Base-by-base conservation (phyloP, 441 rosid genomes). In the Manihot esculenta region DNA sequence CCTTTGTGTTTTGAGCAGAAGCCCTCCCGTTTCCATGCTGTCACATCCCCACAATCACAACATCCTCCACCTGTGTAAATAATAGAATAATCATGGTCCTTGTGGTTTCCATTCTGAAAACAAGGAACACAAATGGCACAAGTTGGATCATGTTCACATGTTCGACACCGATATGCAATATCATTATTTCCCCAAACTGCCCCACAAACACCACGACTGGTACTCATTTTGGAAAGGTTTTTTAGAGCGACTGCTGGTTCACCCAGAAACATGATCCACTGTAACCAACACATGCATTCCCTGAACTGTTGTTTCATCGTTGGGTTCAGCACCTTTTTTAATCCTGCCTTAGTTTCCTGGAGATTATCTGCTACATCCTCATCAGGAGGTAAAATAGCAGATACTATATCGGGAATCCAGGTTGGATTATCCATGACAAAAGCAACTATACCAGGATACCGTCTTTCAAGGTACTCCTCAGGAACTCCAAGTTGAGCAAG, bases 111-210 rank as follows among this genome's bases (percentile, higher is more conserved):
- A 74, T 88, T 86, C 80, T 79, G 84, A 70, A 96, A 96, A 79
- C 99, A 96, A 71, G 97, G 89, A 72, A 90, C 97, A 38, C 99
- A 96, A 71, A 96, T 90, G 41, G 98, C 99, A 85, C 99, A 96
- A 27, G 97, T 93, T 0, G 96, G 90, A 58, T 96, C 99, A 74
- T 85, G 84, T 75, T 90, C 94, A 64, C 99, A 96, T 0, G 98
- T 89, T 76, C 89, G 78, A 75, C 99, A 95, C 80, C 85, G 81
- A 78, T 88, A 95, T 8, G 99, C 99, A 71, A 95, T 84, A 83
- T 95, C 99, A 82, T 88, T 84, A 20, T 54, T 70, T 67, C 97
- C 99, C 99, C 98, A 95, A 70, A 95, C 98, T n/a, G 97, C 87
- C 27, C 93, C 99, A 78, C 99, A 95, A 74, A 95, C 98, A 72